Conservation (phyloP, 2,329 filamentous ascomycete genomes). For the Pseudomassariella vexata region DNA sequence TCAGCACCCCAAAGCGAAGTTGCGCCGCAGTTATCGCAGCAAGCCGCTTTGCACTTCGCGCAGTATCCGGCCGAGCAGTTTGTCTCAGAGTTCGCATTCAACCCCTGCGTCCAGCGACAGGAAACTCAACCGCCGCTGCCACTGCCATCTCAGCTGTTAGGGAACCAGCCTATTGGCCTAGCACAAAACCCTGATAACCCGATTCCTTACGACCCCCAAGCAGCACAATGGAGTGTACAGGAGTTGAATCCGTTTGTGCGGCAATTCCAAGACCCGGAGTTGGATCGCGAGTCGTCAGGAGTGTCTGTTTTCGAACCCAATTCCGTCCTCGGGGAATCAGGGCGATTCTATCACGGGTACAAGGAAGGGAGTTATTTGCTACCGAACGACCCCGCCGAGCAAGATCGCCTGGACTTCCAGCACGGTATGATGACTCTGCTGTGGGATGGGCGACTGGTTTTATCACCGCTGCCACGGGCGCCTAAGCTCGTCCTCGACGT, state of each 20-base stretch:
- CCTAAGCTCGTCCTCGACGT: constrained; percentile 3
- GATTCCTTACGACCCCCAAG: not conserved
- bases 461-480: constrained; percentile 1
- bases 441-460: constrained; percentile 1
- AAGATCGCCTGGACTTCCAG: constrained; percentile 5
- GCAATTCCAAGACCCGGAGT: constrained; percentile 1
- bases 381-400: constrained; percentile 3
- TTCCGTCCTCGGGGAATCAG: constrained; percentile 2
- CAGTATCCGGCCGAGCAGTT: constrained; percentile 2
- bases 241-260: constrained; percentile 1
- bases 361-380: constrained; percentile 3
- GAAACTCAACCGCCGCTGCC: not conserved
- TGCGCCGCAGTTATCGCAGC: too few relatives aligned
- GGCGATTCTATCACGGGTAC: constrained; percentile 3
- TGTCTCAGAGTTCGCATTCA: not conserved
- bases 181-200: too few relatives aligned
- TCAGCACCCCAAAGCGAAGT: too few relatives aligned
- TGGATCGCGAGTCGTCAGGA: constrained; percentile 1
- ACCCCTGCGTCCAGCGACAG: not conserved
- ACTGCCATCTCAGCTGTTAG: not conserved
- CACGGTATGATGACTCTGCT: constrained; percentile 4
- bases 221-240: constrained; percentile 2
- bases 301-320: not conserved
- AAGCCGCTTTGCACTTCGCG: constrained; percentile 1
- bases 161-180: not conserved